These are phyloP conservation scores for Fagus sylvatica DNA, from an alignment of 306 rosid genomes.

Conservation along the genomic window DNA sequence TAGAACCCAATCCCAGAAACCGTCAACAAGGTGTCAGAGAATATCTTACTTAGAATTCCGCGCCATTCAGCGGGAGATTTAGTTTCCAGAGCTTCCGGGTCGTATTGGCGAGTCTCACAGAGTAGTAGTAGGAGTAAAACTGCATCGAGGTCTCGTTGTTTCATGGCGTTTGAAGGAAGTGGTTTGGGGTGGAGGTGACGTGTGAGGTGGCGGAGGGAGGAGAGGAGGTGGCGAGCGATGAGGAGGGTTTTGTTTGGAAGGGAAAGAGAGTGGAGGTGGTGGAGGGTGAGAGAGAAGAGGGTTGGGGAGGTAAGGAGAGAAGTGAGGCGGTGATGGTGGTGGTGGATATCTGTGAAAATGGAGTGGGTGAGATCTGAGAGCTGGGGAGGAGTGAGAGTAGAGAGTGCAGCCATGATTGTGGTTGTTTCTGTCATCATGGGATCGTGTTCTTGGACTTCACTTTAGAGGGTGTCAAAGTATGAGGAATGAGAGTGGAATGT, in stretches of 20 bases:
- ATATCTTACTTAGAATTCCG: constrained; percentile 17
- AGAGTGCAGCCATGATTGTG: constrained; percentile 66
- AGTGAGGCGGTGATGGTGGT: constrained; percentile 61
- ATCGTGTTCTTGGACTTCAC: constrained; percentile 45
- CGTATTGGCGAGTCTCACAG: constrained; percentile 71
- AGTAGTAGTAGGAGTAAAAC: constrained; percentile 66
- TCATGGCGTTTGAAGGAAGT: constrained; percentile 24
- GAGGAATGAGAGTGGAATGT: constrained; percentile 19
- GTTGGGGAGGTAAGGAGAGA: constrained; percentile 66
- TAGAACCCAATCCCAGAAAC: constrained; percentile 45
- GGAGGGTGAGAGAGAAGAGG: constrained; percentile 68
- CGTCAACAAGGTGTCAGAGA: constrained; percentile 35
- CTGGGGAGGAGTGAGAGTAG: constrained; percentile 60
- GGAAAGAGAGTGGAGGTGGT: constrained; percentile 65
- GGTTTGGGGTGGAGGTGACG: constrained; percentile 39
- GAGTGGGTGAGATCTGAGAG: constrained; percentile 65
- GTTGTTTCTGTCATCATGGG: constrained; percentile 67
- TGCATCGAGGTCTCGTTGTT: constrained; percentile 61
- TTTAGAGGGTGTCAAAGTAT: not conserved
- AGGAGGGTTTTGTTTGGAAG: constrained; percentile 66
- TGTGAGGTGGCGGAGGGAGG: constrained; percentile 64
- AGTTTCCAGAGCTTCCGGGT: constrained; percentile 46
- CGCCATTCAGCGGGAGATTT: constrained; percentile 56
- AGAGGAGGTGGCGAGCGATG: constrained; percentile 73
- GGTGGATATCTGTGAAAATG: constrained; percentile 50